Evolutionary conservation across 805 yeast species (phyloP).

Genomic region (Yarrowia sp.): DNA sequence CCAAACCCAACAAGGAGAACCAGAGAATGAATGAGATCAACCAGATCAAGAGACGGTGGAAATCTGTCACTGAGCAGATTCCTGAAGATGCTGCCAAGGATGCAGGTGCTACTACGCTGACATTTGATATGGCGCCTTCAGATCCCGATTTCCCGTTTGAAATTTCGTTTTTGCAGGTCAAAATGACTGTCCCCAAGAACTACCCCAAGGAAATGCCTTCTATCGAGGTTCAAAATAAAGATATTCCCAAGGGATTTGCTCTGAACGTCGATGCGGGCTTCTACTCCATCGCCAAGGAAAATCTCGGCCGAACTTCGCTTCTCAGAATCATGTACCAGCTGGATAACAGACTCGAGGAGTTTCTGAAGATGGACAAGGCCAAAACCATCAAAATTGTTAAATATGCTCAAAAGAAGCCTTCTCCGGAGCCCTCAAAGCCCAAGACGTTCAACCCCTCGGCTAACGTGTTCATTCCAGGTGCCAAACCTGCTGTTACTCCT

Average conservation of each 20-base stretch:
- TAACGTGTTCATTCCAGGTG: slow-evolving; percentile 1
- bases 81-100: slow-evolving; percentile 20
- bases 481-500: not conserved
- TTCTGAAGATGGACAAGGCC: slow-evolving; percentile 64
- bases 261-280: slow-evolving; percentile 73
- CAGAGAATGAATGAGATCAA: slow-evolving; percentile 40
- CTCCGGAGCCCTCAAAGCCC: slow-evolving; percentile 18
- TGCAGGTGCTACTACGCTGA: slow-evolving; percentile 32
- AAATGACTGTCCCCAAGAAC: slow-evolving; percentile 60
- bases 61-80: slow-evolving; percentile 13
- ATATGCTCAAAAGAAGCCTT: slow-evolving; percentile 35
- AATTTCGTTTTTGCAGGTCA: slow-evolving; percentile 59
- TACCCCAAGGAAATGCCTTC: slow-evolving; percentile 63
- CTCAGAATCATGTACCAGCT: slow-evolving; percentile 62
- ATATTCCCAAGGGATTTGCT: slow-evolving; percentile 73
- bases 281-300: slow-evolving; percentile 53
- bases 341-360: slow-evolving; percentile 64
- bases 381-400: slow-evolving; percentile 68
- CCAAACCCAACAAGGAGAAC: slow-evolving; percentile 26
- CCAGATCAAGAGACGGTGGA: slow-evolving; percentile 41
- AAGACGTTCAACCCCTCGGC: slow-evolving; percentile 21
- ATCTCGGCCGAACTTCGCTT: slow-evolving; percentile 53
- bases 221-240: slow-evolving; percentile 65
- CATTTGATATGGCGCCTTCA: slow-evolving; percentile 54
- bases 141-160: slow-evolving; percentile 81